phyloP scores from a whole-genome alignment of 2,329 filamentous ascomycete genomes.

The Didymella exigua region DNA sequence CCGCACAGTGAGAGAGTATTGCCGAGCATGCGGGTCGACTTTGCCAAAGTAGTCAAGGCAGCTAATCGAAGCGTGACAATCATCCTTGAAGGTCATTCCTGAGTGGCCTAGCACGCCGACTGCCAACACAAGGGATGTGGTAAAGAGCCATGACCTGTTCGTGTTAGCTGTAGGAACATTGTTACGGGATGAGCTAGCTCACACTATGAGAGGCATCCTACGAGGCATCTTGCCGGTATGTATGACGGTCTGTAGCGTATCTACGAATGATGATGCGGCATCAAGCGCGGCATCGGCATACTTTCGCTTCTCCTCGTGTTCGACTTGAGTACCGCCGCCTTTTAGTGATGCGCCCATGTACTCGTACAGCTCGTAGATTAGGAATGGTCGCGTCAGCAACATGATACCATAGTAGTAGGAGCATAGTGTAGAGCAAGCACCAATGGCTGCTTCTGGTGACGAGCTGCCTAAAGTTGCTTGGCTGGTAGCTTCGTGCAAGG shows the following conservation, averaged over 20 bases:
- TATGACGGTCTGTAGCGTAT: constrained; percentile 32
- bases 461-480: constrained; percentile 28
- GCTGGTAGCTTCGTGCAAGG: constrained; percentile 34
- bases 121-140: constrained; percentile 36
- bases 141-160: constrained; percentile 39
- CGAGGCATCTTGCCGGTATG: constrained; percentile 27
- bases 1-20: constrained; percentile 36
- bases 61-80: constrained; percentile 29
- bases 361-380: constrained; percentile 57
- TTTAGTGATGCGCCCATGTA: constrained; percentile 41
- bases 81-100: constrained; percentile 28
- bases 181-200: constrained; percentile 1
- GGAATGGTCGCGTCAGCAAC: constrained; percentile 59
- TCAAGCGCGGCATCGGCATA: constrained; percentile 42
- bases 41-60: constrained; percentile 37
- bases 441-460: constrained; percentile 40
- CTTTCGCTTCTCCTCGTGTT: constrained; percentile 34
- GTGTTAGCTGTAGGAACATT: background rate
- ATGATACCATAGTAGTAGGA: constrained; percentile 62
- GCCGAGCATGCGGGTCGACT: constrained; percentile 38
- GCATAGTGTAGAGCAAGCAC: constrained; percentile 57
- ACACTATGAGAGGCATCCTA: constrained; percentile 43
- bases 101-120: constrained; percentile 35
- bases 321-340: constrained; percentile 31
- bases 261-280: constrained; percentile 35